Evolutionary conservation across 2,329 filamentous ascomycete genomes (phyloP).

Genomic region (Fusarium udum): DNA sequence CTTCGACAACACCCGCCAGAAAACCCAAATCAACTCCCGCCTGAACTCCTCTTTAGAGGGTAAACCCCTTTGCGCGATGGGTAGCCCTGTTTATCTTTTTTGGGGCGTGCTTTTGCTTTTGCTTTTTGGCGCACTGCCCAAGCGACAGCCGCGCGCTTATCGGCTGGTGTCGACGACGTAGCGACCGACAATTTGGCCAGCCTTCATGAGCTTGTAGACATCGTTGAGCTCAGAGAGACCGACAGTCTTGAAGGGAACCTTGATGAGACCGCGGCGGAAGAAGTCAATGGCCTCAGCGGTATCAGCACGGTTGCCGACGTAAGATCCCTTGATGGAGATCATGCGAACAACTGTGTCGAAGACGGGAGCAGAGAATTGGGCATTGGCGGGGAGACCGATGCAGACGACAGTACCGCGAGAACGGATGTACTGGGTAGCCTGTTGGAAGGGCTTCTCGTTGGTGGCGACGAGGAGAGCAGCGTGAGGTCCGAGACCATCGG

Average conservation of each 20-base stretch:
- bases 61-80: slow-evolving; percentile 36
- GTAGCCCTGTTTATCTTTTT: slow-evolving; percentile 31
- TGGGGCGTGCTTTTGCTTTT: slow-evolving; percentile 6
- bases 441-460: slow-evolving; percentile 92
- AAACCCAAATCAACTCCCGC: slow-evolving; percentile 42
- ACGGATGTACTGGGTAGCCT: slow-evolving; percentile 88
- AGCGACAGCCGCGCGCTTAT: slow-evolving; percentile 51
- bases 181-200: slow-evolving; percentile 77
- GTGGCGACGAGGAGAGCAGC: slow-evolving; percentile 89
- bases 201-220: slow-evolving; percentile 80
- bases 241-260: slow-evolving; percentile 85
- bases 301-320: slow-evolving; percentile 93
- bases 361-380: slow-evolving; percentile 83
- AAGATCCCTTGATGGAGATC: slow-evolving; percentile 91
- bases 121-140: slow-evolving; percentile 17
- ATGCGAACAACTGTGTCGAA: slow-evolving; percentile 90
- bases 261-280: slow-evolving; percentile 83
- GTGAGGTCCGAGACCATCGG: slow-evolving; percentile 84
- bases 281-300: slow-evolving; percentile 91
- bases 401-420: slow-evolving; percentile 84
- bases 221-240: slow-evolving; percentile 81
- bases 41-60: slow-evolving; percentile 41
- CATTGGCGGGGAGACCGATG: slow-evolving; percentile 86
- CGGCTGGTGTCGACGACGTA: slow-evolving; percentile 81
- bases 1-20: slow-evolving; percentile 39